These are phyloP conservation scores for Penicillium brasilianum DNA, from an alignment of 2,329 filamentous ascomycete species.

Conservation along the genomic window DNA sequence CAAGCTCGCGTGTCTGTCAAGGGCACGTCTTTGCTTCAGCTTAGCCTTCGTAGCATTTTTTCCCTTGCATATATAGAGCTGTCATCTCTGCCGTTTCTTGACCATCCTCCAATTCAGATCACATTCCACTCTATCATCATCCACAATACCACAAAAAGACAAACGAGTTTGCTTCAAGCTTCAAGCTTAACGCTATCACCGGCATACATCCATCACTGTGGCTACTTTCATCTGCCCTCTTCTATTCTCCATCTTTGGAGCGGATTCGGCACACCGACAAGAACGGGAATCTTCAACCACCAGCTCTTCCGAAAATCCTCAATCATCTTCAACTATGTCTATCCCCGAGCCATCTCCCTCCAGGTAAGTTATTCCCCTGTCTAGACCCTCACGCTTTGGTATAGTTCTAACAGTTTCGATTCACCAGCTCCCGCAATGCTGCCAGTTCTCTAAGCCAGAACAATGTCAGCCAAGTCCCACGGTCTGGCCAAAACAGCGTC, in stretches of 20 bases:
- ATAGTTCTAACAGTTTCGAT: constrained; percentile 12
- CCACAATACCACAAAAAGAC: constrained; percentile 2
- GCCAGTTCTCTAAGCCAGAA: constrained; percentile 31
- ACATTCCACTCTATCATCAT: constrained; percentile 7
- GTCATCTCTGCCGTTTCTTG: constrained; percentile 11
- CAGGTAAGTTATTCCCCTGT: constrained; percentile 9
- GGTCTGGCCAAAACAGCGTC: constrained; percentile 29
- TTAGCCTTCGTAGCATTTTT: constrained; percentile 16
- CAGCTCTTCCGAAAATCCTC: neutral
- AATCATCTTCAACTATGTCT: constrained; percentile 22
- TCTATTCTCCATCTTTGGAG: neutral
- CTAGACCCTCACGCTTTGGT: neutral
- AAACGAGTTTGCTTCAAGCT: neutral
- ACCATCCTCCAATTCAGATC: constrained; percentile 6
- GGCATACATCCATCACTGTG: neutral
- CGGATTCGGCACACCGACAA: neutral
- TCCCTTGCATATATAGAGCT: constrained; percentile 27
- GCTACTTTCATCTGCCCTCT: constrained; percentile 5
- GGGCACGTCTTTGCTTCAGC: constrained; percentile 22
- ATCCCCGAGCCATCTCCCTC: constrained; percentile 20
- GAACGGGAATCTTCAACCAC: neutral
- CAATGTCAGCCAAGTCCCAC: constrained; percentile 36
- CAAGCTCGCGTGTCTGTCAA: constrained; percentile 28
- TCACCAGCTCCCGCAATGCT: constrained; percentile 27
- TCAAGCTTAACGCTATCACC: neutral